Evolutionary conservation across 2,329 filamentous ascomycete genomes (phyloP).

Genomic region (Scorias spongiosa): DNA sequence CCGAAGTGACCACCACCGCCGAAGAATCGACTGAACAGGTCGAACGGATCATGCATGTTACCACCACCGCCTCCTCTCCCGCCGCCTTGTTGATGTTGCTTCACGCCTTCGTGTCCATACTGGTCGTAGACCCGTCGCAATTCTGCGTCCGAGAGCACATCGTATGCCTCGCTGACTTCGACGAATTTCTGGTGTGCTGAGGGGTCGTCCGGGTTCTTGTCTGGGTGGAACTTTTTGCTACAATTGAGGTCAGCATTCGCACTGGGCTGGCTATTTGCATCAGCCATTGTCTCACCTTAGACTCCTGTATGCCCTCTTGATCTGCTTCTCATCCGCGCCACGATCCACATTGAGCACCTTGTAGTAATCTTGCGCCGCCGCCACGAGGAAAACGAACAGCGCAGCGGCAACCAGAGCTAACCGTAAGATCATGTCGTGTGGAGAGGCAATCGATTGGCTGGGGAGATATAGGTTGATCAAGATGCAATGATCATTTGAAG

Average conservation of each 20-base stretch:
- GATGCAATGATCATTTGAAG: not conserved
- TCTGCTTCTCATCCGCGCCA: slow-evolving; percentile 66
- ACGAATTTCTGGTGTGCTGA: slow-evolving; percentile 82
- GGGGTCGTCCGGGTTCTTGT: slow-evolving; percentile 85
- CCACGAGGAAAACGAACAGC: slow-evolving; percentile 27
- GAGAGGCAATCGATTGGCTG: no score
- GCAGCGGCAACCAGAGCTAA: not conserved
- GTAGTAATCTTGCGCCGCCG: slow-evolving; percentile 57
- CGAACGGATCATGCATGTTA: slow-evolving; percentile 69
- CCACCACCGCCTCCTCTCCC: slow-evolving; percentile 38
- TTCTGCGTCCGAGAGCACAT: slow-evolving; percentile 66
- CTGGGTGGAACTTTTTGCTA: slow-evolving; percentile 79
- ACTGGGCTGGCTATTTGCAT: no score
- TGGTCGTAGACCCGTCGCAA: slow-evolving; percentile 84
- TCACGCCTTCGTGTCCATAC: slow-evolving; percentile 79
- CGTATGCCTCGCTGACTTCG: slow-evolving; percentile 87
- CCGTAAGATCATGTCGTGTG: not conserved
- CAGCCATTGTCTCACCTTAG: slow-evolving; percentile 38
- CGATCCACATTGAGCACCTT: slow-evolving; percentile 70
- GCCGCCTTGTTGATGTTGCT: slow-evolving; percentile 63
- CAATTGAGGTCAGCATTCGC: not conserved
- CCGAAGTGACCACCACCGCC: slow-evolving; percentile 78
- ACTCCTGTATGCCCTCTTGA: slow-evolving; percentile 84
- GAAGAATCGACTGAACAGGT: slow-evolving; percentile 93
- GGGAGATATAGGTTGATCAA: no score